phyloP scores from a whole-genome alignment of 768 basidiomycete genomes.

The Cyclocybe cylindracea region DNA sequence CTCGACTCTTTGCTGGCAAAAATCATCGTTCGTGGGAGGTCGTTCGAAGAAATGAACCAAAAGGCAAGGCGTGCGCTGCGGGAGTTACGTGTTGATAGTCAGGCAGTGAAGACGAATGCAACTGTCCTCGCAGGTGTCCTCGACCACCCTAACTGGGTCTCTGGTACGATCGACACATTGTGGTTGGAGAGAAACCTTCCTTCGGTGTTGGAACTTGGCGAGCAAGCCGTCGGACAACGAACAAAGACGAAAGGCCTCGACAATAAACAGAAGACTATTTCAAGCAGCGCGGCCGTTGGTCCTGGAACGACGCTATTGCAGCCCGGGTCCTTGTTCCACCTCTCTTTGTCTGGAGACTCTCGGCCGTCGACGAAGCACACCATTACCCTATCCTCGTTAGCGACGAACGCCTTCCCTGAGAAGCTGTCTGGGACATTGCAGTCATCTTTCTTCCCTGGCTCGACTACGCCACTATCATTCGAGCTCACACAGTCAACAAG shows the following conservation, averaged over 20 bases:
- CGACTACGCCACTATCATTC: slow-evolving; percentile 28
- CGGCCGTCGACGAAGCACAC: slow-evolving; percentile 24
- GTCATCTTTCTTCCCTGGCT: slow-evolving; percentile 27
- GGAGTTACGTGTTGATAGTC: slow-evolving; percentile 74
- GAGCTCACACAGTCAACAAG: slow-evolving; percentile 33
- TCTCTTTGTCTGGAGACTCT: slow-evolving; percentile 19
- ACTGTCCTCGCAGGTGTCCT: slow-evolving; percentile 32
- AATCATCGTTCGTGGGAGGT: slow-evolving; percentile 74
- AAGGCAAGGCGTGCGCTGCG: slow-evolving; percentile 82
- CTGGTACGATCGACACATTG: slow-evolving; percentile 32
- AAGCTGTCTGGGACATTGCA: slow-evolving; percentile 33
- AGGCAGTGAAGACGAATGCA: slow-evolving; percentile 40
- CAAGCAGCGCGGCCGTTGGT: not conserved
- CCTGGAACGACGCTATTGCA: slow-evolving; percentile 23
- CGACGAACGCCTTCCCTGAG: slow-evolving; percentile 36
- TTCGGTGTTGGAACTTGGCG: slow-evolving; percentile 19
- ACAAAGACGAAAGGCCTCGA: not conserved
- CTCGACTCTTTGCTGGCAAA: slow-evolving; percentile 91
- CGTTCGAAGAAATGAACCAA: slow-evolving; percentile 80
- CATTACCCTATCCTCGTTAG: slow-evolving; percentile 31
- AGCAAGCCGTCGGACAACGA: not conserved
- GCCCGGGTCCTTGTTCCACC: slow-evolving; percentile 36
- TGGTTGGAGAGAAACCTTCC: slow-evolving; percentile 36
- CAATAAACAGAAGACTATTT: not conserved
- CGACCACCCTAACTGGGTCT: slow-evolving; percentile 29